phyloP scores from a whole-genome alignment of 2,329 filamentous ascomycete species.

The Penicillium sp. region DNA sequence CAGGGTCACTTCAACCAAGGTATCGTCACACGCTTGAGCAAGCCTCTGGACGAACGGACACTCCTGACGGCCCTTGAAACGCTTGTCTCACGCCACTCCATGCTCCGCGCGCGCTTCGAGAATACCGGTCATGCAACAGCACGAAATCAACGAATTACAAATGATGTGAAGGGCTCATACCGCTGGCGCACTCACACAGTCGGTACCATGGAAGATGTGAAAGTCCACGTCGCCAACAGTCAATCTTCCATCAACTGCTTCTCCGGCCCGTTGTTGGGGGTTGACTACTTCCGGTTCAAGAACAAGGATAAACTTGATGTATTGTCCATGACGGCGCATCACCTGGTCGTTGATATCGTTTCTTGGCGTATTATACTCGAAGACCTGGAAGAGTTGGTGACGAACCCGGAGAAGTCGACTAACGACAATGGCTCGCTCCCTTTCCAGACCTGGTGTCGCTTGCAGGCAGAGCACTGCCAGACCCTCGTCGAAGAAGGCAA shows the following conservation, averaged over 20 bases:
- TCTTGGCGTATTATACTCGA: conserved; percentile 43
- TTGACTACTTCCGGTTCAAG: conserved; percentile 42
- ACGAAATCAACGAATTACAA: conserved; percentile 31
- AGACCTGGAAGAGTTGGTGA: conserved; percentile 38
- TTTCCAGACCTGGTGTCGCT: conserved; percentile 38
- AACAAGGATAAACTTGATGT: conserved; percentile 30
- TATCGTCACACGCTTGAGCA: conserved; percentile 33
- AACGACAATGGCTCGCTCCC: conserved; percentile 30
- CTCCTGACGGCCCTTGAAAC: conserved; percentile 31
- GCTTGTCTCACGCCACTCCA: conserved; percentile 36
- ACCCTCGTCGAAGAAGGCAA: conserved; percentile 13
- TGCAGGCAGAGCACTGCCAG: conserved; percentile 31
- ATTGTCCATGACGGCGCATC: conserved; percentile 38
- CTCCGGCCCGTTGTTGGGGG: conserved; percentile 41
- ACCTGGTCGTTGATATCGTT: conserved; percentile 41
- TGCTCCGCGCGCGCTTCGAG: conserved; percentile 37
- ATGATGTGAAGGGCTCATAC: conserved; percentile 31
- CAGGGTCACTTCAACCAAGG: conserved; percentile 43
- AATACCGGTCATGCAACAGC: conserved; percentile 16
- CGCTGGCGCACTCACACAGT: conserved; percentile 25
- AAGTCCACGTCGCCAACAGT: conserved; percentile 28
- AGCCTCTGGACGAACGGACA: conserved; percentile 21
- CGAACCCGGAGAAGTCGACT: conserved; percentile 26
- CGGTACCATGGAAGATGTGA: conserved; percentile 19
- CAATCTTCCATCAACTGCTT: conserved; percentile 37